Evolutionary conservation across 768 basidiomycete species (phyloP), one percentile per base, ranked within the genome.

Genomic region (Tubosaeta brunneosetosa): DNA sequence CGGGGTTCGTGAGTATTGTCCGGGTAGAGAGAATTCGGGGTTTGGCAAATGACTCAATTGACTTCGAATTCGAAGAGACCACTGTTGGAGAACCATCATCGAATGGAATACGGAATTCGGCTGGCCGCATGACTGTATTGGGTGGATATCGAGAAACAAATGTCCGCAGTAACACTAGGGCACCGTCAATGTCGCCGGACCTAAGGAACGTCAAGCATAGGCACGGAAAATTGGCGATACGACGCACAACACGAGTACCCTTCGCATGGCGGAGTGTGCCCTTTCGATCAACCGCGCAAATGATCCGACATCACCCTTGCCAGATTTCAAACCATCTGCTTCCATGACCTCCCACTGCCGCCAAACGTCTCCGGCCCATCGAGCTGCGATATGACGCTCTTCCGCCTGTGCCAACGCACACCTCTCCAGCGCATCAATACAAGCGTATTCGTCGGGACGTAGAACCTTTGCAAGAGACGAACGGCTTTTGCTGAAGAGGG

Each of bases 141-240:
- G 91, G 83, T 0, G 91, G 86, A 59, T 89, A 93, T 14, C 71
- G 75, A 14, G 64, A 61, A 6, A 78, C 81, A 66, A 94, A 95
- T 0, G 72, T 63, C n/a, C 74, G 75, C 16, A 94, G 66, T 14
- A 80, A 74, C 5, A 69, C 63, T 31, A 91, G 56, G 1, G 86
- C 86, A 27, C 74, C 70, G 44, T 81, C 76, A 3, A 79, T 51
- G 22, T 81, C 68, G 4, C 75, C 72, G 31, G 72, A 74, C n/a
- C 84, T 85, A 19, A n/a, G 16, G 13, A 12, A 41, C 26, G 27
- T 44, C 14, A 38, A 49, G 58, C 52, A 12, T 46, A 32, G 19
- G 11, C 13, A 17, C 22, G 22, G 5, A 49, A 43, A 53, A 27
- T 9, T 6, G 4, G n/a, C 0, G 45, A 43, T 22, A 41, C 42